Conservation (phyloP, 2,329 filamentous ascomycete genomes). For the Pleochaeta shiraiana region DNA sequence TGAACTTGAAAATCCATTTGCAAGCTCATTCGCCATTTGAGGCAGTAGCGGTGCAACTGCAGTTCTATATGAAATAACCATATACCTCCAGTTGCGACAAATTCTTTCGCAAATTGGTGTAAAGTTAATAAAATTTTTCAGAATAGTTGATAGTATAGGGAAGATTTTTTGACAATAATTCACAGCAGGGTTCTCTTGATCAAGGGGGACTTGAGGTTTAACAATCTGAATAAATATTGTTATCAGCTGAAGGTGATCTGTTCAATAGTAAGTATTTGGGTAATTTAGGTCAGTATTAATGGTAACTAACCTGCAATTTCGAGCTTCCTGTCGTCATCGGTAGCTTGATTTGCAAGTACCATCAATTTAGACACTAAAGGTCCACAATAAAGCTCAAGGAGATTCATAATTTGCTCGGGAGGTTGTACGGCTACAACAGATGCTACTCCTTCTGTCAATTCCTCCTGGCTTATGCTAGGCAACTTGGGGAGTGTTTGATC, state of each 20-base stretch:
- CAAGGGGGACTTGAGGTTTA: slow-evolving; percentile 49
- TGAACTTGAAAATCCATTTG: slow-evolving; percentile 63
- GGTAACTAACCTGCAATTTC: slow-evolving; percentile 50
- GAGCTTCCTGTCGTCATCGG: slow-evolving; percentile 62
- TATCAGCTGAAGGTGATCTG: slow-evolving; percentile 76
- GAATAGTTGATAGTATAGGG: slow-evolving; percentile 63
- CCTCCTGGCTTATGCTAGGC: slow-evolving; percentile 72
- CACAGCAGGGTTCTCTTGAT: slow-evolving; percentile 68
- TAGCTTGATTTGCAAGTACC: slow-evolving; percentile 65
- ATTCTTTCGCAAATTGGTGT: slow-evolving; percentile 81
- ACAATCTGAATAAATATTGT: slow-evolving; percentile 70
- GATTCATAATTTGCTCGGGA: slow-evolving; percentile 53
- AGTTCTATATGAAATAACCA: slow-evolving; percentile 88
- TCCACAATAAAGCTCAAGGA: slow-evolving; percentile 83
- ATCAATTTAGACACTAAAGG: slow-evolving; percentile 73
- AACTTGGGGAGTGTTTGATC: slow-evolving; percentile 72
- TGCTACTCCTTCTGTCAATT: slow-evolving; percentile 89
- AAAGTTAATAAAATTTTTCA: slow-evolving; percentile 71
- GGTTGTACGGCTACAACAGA: slow-evolving; percentile 79
- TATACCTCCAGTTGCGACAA: slow-evolving; percentile 88
- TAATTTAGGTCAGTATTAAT: too few species aligned
- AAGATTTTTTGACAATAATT: slow-evolving; percentile 95
- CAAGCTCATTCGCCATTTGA: slow-evolving; percentile 71
- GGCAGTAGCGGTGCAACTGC: slow-evolving; percentile 71
- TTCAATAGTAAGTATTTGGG: too few species aligned